Base-by-base conservation (phyloP, 2,329 filamentous ascomycete species). In the Cylindrodendrum hubeiense region DNA sequence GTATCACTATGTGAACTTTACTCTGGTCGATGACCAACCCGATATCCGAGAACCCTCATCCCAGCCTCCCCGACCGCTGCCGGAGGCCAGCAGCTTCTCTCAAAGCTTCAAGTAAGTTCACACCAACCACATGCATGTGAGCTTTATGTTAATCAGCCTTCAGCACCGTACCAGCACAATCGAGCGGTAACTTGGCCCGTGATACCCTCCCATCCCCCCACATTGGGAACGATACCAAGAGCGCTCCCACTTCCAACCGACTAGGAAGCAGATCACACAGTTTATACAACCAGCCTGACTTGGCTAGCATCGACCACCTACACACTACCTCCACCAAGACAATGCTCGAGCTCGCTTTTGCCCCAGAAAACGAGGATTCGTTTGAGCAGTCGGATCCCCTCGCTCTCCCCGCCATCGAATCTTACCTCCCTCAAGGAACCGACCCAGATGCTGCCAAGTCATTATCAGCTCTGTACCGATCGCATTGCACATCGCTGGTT, bases 401-500 rank as follows among this genome's bases (percentile, higher is more conserved):
- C 41, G 84, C 89, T 39, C 84, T 99, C n/a, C 96, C 96, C n/a
- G 87, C 90, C 53, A 97, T 99, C 71, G 89, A 93, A 67, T 85
- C 88, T 5, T 97, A 94, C 76, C 84, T 97, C 3, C 95, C 95
- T 1, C 81, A 83, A 3, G 92, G 93, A 60, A 97, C 95, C 7
- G 96, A 99, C 77, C 84, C 88, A 1, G 95, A 98, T 75, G 92
- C 94, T 8, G 95, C 94, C 26, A 93, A 93, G 74, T 95, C 94
- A 4, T 84, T 99, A 22, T 89, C 90, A 39, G 95, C 95, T 5
- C 86, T 98, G 24, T 99, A 99, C 77, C 90, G 94, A 53, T 96
- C 95, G 3, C 95, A 98, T 77, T 97, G 95, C 78, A 98, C 96
- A 15, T 98, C 95, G 1, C 87, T 99, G 5, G 92, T 99, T 33